phyloP scores from a whole-genome alignment of 768 basidiomycete genomes.

The Psilocybe subaeruginosa region DNA sequence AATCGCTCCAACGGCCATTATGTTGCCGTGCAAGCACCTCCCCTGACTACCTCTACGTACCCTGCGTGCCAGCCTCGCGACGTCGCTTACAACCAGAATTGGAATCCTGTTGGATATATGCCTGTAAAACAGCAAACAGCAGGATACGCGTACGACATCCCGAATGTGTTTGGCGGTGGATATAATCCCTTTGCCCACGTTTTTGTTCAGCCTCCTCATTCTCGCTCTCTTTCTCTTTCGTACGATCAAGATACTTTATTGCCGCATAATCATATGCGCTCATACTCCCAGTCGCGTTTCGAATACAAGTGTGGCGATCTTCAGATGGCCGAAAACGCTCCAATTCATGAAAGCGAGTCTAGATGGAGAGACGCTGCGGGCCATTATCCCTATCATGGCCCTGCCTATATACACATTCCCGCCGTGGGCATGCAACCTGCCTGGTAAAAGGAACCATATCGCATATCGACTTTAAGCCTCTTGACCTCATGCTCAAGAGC shows the following conservation, averaged over 20 bases:
- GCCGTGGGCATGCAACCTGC: conserved; percentile 49
- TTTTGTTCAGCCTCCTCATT: conserved; percentile 41
- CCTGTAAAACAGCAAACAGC: conserved; percentile 41
- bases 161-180: conserved; percentile 29
- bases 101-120: conserved; percentile 38
- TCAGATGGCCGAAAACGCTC: conserved; percentile 44
- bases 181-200: conserved; percentile 43
- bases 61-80: conserved; percentile 39
- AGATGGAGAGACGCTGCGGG: conserved; percentile 43
- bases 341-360: conserved; percentile 36
- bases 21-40: conserved; percentile 61
- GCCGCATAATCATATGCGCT: conserved; percentile 53
- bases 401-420: conserved; percentile 45
- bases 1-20: conserved; percentile 60
- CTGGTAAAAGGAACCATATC: conserved; percentile 23
- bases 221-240: conserved; percentile 60
- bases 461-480: conserved; percentile 6
- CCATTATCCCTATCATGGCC: conserved; percentile 44
- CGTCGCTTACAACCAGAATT: conserved; percentile 39
- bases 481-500: conserved; percentile 10
- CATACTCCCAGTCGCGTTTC: conserved; percentile 62
- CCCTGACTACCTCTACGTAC: conserved; percentile 40
- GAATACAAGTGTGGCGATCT: conserved; percentile 54
- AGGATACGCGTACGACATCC: conserved; percentile 41
- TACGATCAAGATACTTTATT: conserved; percentile 53